These are phyloP conservation scores for Calonectria hongkongensis DNA, from an alignment of 2,329 filamentous ascomycete genomes.

Conservation along the genomic window DNA sequence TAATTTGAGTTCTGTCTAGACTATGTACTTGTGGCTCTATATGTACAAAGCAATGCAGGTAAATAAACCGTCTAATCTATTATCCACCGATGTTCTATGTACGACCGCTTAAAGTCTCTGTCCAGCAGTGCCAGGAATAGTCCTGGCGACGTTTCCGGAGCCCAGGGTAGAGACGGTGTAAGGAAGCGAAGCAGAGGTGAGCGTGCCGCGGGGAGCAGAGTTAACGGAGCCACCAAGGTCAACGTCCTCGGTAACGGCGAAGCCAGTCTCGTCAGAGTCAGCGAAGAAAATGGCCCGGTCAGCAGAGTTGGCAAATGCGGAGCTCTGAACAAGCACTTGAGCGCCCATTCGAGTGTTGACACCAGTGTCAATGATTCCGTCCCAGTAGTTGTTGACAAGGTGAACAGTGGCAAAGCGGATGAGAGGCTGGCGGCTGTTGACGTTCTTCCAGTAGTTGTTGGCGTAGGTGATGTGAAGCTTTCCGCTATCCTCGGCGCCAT, in stretches of 20 bases:
- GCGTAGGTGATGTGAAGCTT: conserved; percentile 78
- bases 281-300: conserved; percentile 60
- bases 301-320: conserved; percentile 66
- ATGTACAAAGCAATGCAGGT: not conserved
- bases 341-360: conserved; percentile 75
- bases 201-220: conserved; percentile 67
- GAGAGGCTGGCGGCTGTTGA: conserved; percentile 78
- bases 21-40: not conserved
- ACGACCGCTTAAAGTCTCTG: conserved; percentile 54
- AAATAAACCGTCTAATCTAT: not conserved
- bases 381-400: conserved; percentile 72
- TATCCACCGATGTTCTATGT: no score
- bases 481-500: conserved; percentile 74
- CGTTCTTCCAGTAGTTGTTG: conserved; percentile 79
- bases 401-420: conserved; percentile 81
- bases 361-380: conserved; percentile 63
- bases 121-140: conserved; percentile 63
- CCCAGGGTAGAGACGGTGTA: conserved; percentile 69
- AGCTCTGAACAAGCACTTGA: conserved; percentile 74
- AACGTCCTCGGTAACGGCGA: conserved; percentile 64
- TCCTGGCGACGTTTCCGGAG: conserved; percentile 65
- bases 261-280: conserved; percentile 65
- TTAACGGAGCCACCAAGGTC: conserved; percentile 61
- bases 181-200: conserved; percentile 71
- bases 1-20: not conserved